A percentile compares a stretch with the other conserved stretches of the same genome.
These are phyloP conservation scores for Curvularia hawaiiensis DNA, from an alignment of 2,329 filamentous ascomycete genomes.

Conservation along the genomic window DNA sequence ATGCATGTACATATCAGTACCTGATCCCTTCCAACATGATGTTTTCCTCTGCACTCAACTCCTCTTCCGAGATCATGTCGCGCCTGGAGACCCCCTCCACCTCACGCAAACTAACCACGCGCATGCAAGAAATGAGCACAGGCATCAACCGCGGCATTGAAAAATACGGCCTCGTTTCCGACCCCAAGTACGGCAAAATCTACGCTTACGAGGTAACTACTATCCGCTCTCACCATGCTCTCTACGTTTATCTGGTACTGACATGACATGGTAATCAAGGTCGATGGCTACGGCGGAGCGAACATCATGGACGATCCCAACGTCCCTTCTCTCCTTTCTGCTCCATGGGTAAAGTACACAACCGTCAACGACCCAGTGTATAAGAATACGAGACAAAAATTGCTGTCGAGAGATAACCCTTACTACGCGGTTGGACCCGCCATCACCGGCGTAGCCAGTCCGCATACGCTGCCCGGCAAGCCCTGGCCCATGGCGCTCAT, in stretches of 20 bases:
- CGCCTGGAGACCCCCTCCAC: constrained; percentile 43
- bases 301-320: constrained; percentile 76
- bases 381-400: constrained; percentile 50
- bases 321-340: constrained; percentile 68
- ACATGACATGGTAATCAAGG: too few relatives aligned
- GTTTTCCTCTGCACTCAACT: constrained; percentile 67
- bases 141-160: constrained; percentile 52
- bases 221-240: too few relatives aligned
- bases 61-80: constrained; percentile 58
- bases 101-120: constrained; percentile 52
- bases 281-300: constrained; percentile 52
- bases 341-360: constrained; percentile 66
- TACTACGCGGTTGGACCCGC: constrained; percentile 55
- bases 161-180: constrained; percentile 47
- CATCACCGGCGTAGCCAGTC: constrained; percentile 53
- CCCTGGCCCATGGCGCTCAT: constrained; percentile 60
- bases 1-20: constrained; percentile 56
- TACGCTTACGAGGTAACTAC: constrained; percentile 58
- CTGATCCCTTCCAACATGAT: constrained; percentile 68
- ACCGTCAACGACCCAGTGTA: constrained; percentile 48
- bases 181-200: constrained; percentile 43
- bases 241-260: too few relatives aligned
- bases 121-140: constrained; percentile 62
- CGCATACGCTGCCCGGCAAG: constrained; percentile 52
- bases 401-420: constrained; percentile 52